Evolutionary conservation across 345 rosid genomes (phyloP).

Genomic region (Moricandia moricandioides): DNA sequence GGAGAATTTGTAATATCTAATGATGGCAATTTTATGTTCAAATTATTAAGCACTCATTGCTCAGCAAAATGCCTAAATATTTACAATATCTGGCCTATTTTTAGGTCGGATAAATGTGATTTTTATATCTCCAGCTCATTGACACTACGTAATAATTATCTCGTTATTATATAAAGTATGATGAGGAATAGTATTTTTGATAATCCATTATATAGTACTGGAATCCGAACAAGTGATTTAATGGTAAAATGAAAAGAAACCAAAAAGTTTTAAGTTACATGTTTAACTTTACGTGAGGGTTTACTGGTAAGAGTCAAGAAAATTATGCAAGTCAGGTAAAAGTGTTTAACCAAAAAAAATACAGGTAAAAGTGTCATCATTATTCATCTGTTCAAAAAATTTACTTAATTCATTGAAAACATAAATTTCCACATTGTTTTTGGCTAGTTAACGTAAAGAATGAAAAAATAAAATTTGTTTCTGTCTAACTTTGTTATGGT

Average conservation of each 20-base stretch:
- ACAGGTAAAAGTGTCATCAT: slow-evolving; percentile 11
- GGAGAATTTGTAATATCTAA: slow-evolving; percentile 21
- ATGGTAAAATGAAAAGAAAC: slow-evolving; percentile 15
- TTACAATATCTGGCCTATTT: slow-evolving; percentile 7
- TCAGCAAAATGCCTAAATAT: slow-evolving; percentile 13
- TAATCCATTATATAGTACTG: no score
- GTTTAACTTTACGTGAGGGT: slow-evolving; percentile 31
- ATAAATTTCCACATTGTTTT: background rate
- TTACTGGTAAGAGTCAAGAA: slow-evolving; percentile 13
- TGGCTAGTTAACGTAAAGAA: background rate
- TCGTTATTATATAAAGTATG: slow-evolving; percentile 8
- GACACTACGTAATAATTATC: slow-evolving; percentile 18
- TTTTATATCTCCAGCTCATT: slow-evolving; percentile 18
- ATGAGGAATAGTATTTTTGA: background rate
- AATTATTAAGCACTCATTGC: slow-evolving; percentile 39
- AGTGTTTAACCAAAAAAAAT: background rate
- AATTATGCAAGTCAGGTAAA: background rate
- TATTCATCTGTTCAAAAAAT: background rate
- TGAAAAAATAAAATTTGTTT: background rate
- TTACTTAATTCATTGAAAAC: background rate
- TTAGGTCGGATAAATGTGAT: slow-evolving; percentile 22
- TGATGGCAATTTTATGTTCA: slow-evolving; percentile 25
- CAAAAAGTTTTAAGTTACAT: slow-evolving; percentile 29
- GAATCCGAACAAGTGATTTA: background rate
- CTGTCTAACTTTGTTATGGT: background rate